Conservation (phyloP, 352 stramenopile genomes). For the Pythium volutum region DNA sequence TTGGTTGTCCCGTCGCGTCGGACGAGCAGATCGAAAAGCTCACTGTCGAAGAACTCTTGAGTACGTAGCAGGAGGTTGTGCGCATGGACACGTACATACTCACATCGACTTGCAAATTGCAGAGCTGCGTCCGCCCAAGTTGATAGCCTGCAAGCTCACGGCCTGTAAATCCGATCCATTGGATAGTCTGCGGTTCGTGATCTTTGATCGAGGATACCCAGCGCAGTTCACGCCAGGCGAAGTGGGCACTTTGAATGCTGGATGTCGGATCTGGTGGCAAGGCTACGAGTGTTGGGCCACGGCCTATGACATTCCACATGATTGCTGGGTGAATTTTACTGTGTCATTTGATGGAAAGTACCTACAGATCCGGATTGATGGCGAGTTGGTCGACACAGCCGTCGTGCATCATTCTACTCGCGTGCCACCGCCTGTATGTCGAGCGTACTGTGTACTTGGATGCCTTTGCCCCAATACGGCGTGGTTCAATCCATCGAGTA, state of each 20-base stretch:
- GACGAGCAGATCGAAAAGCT: slow-evolving; percentile 6
- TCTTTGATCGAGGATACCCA: slow-evolving; percentile 50
- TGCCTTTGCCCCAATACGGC: slow-evolving; percentile 8
- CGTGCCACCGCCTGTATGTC: not conserved
- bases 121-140: slow-evolving; percentile 33
- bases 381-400: slow-evolving; percentile 44
- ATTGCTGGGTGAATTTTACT: slow-evolving; percentile 45
- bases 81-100: too few relatives aligned
- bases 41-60: slow-evolving; percentile 9
- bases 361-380: slow-evolving; percentile 46
- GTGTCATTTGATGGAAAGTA: slow-evolving; percentile 50
- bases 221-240: not conserved
- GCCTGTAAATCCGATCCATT: slow-evolving; percentile 1
- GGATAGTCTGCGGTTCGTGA: slow-evolving; percentile 27
- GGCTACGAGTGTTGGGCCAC: slow-evolving; percentile 46
- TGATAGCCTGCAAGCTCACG: slow-evolving; percentile 38
- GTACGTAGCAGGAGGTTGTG: not conserved
- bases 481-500: slow-evolving; percentile 2
- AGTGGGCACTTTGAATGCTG: slow-evolving; percentile 19
- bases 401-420: not conserved
- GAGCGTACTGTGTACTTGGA: slow-evolving; percentile 5
- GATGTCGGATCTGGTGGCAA: slow-evolving; percentile 45
- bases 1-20: slow-evolving; percentile 40
- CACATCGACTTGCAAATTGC: not conserved
- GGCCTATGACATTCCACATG: slow-evolving; percentile 46